These are phyloP conservation scores for Excoecaria agallocha DNA, from an alignment of 345 rosid species.

Conservation along the genomic window DNA sequence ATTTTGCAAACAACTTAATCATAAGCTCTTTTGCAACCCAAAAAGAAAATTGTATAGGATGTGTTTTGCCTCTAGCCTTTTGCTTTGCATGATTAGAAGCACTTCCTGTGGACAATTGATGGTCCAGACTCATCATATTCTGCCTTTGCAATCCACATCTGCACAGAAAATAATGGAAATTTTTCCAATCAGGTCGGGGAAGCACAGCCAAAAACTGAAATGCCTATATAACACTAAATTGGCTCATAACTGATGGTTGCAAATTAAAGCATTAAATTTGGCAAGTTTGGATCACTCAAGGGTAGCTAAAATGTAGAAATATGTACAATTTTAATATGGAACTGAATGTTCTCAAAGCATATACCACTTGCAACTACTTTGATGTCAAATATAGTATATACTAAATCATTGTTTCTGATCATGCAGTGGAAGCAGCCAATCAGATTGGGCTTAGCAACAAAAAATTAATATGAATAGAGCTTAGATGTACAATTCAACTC, in stretches of 20 bases:
- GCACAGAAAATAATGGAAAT: constrained; percentile 28
- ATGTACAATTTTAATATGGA: not conserved
- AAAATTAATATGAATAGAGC: not conserved
- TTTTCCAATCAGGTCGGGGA: constrained; percentile 6
- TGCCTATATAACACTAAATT: not conserved
- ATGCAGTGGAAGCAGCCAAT: too few species aligned
- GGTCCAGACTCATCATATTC: constrained; percentile 68
- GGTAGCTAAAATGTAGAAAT: not conserved
- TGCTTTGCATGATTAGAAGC: constrained; percentile 42
- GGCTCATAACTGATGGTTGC: not conserved
- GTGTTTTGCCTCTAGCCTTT: constrained; percentile 19
- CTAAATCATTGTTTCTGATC: not conserved
- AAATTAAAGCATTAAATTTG: not conserved
- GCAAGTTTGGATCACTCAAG: not conserved
- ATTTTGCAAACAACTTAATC: constrained; percentile 25
- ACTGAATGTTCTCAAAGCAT: too few species aligned
- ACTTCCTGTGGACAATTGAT: constrained; percentile 68
- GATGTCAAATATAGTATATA: not conserved
- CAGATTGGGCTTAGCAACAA: not conserved
- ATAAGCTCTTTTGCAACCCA: constrained; percentile 18
- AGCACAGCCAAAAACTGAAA: not conserved
- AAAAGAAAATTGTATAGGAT: constrained; percentile 14
- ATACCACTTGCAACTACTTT: not conserved
- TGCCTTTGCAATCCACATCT: constrained; percentile 76
- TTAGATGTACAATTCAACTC: not conserved